A percentile compares a stretch with the other conserved stretches of the same genome.
These are phyloP conservation scores for Harringtonia aguacate DNA, from an alignment of 2,329 filamentous ascomycete species.

Conservation along the genomic window DNA sequence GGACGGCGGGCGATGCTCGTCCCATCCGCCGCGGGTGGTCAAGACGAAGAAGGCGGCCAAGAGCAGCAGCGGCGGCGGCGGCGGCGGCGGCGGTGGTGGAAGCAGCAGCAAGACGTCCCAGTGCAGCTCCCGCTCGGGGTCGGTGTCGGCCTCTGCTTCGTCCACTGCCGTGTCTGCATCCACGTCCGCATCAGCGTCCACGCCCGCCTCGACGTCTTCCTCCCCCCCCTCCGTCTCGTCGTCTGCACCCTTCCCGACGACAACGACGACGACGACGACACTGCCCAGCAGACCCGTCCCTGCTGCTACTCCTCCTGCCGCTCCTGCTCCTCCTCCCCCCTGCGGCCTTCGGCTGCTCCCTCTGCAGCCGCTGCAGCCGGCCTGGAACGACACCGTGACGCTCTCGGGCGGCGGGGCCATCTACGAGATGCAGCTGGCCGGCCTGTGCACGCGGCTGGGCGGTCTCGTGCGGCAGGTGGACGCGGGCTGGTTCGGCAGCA, in stretches of 20 bases:
- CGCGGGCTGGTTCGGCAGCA: slow-evolving; percentile 8
- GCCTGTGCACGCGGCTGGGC: slow-evolving; percentile 31
- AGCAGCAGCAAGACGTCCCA: neutral
- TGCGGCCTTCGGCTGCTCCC: too few relatives aligned
- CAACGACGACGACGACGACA: too few relatives aligned
- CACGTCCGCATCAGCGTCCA: neutral
- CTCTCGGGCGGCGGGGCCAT: slow-evolving; percentile 26
- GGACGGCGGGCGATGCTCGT: slow-evolving; percentile 43
- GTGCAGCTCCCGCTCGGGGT: neutral
- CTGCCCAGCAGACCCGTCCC: too few relatives aligned
- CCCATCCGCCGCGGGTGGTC: slow-evolving; percentile 40
- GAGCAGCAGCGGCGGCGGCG: slow-evolving; percentile 1
- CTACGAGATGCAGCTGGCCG: slow-evolving; percentile 31
- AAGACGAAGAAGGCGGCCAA: slow-evolving; percentile 22
- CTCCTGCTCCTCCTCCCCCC: too few relatives aligned
- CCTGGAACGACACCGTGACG: slow-evolving; percentile 37
- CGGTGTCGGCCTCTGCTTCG: neutral
- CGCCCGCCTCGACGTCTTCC: neutral
- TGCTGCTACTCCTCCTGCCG: too few relatives aligned
- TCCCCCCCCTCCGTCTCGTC: neutral
- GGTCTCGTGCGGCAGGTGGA: slow-evolving; percentile 18
- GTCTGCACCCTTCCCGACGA: neutral
- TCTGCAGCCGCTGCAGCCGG: slow-evolving; percentile 31
- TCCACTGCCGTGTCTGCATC: neutral
- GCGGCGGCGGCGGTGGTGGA: neutral